A percentile compares a stretch with the other conserved stretches of the same genome.
phyloP scores from a whole-genome alignment of 1,284 basidiomycete genomes.

The Vanrija sp. region DNA sequence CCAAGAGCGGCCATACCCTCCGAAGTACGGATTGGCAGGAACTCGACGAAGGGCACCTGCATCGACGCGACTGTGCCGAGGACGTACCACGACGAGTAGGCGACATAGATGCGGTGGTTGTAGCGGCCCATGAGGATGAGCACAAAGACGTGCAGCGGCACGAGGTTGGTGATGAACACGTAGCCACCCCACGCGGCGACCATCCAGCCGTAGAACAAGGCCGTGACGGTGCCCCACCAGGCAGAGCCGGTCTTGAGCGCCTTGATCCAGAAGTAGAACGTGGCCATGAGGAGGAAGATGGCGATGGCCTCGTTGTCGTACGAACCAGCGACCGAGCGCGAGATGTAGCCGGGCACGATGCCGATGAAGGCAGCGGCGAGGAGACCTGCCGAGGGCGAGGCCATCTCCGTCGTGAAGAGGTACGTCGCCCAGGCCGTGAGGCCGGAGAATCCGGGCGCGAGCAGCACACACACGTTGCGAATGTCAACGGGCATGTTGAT shows the following conservation, averaged over 20 bases:
- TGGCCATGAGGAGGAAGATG: constrained; percentile 99
- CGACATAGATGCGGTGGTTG: constrained; percentile 85
- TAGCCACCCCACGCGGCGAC: constrained; percentile 99
- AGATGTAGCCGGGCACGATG: constrained; percentile 94
- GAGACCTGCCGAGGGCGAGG: constrained; percentile 87
- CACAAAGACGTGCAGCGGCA: constrained; percentile 89
- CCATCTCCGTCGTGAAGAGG: constrained; percentile 94
- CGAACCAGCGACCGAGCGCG: constrained; percentile 95
- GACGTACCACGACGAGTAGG: constrained; percentile 96
- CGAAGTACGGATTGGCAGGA: constrained; percentile 94
- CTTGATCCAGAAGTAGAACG: constrained; percentile 97
- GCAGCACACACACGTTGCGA: constrained; percentile 91
- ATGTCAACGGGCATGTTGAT: constrained; percentile 96
- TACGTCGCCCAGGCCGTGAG: constrained; percentile 97
- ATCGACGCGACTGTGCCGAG: constrained; percentile 95
- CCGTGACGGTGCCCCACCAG: constrained; percentile 82
- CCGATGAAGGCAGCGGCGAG: constrained; percentile 98
- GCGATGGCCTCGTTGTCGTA: constrained; percentile 99
- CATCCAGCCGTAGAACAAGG: constrained; percentile 99
- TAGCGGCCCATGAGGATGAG: constrained; percentile 97
- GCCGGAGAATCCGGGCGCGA: constrained; percentile 95
- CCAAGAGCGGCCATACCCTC: constrained; percentile 99
- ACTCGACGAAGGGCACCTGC: constrained; percentile 99
- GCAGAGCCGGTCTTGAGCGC: constrained; percentile 92
- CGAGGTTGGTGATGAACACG: constrained; percentile 99